These are phyloP conservation scores for Podospora comata DNA, from an alignment of 495 filamentous ascomycete genomes.

Conservation along the genomic window DNA sequence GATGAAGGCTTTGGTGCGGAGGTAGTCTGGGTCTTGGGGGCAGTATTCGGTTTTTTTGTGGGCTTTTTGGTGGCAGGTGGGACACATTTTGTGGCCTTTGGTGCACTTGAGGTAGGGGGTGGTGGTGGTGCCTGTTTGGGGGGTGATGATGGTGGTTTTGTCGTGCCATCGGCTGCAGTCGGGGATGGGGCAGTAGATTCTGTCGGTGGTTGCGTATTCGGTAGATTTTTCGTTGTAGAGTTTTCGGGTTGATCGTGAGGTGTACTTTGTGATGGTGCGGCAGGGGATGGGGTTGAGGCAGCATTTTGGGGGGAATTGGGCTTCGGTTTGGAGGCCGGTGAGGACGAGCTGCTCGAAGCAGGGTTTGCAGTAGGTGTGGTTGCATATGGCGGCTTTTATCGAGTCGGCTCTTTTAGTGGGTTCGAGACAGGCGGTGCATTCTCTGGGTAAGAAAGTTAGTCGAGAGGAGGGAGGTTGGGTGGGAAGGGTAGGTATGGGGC, in stretches of 20 bases:
- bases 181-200: slow-evolving; percentile 38
- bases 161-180: slow-evolving; percentile 34
- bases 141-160: neutral
- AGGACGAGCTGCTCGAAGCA: slow-evolving; percentile 44
- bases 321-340: slow-evolving; percentile 35
- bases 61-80: slow-evolving; percentile 31
- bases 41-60: slow-evolving; percentile 32
- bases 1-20: slow-evolving; percentile 31
- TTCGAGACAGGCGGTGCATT: slow-evolving; percentile 44
- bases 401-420: neutral
- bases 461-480: neutral
- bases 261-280: slow-evolving; percentile 31
- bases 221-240: slow-evolving; percentile 31
- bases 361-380: slow-evolving; percentile 41
- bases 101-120: slow-evolving; percentile 23
- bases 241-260: slow-evolving; percentile 20
- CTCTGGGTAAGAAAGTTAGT: neutral
- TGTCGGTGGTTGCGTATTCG: slow-evolving; percentile 36
- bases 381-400: slow-evolving; percentile 22
- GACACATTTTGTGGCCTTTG: slow-evolving; percentile 38
- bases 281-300: slow-evolving; percentile 40
- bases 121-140: slow-evolving; percentile 19
- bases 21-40: slow-evolving; percentile 33
- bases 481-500: neutral
- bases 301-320: slow-evolving; percentile 47